Percentiles rank a stretch among this genome's conserved stretches.
Conservation (phyloP, 2,329 filamentous ascomycete species). For the Nannizzia gypsea region DNA sequence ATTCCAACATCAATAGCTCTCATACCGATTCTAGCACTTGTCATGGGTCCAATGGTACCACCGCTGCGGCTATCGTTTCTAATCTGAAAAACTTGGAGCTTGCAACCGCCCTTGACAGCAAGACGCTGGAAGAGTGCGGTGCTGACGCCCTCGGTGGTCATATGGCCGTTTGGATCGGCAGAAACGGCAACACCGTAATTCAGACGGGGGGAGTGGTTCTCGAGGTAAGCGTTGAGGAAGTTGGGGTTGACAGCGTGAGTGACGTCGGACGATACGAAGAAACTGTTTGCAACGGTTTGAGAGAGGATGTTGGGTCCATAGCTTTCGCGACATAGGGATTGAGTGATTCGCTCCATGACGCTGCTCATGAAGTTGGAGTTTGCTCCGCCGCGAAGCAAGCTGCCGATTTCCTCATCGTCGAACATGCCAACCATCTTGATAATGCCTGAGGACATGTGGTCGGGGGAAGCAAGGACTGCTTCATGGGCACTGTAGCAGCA, state of each 20-base stretch:
- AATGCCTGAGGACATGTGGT: slow-evolving; percentile 42
- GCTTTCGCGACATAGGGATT: slow-evolving; percentile 40
- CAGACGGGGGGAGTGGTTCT: slow-evolving; percentile 72
- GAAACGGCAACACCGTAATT: slow-evolving; percentile 77
- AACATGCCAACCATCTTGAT: slow-evolving; percentile 91
- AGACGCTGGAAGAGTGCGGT: slow-evolving; percentile 68
- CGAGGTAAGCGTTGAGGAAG: slow-evolving; percentile 71
- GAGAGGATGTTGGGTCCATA: slow-evolving; percentile 50
- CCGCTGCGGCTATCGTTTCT: slow-evolving; percentile 81
- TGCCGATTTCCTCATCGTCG: slow-evolving; percentile 94
- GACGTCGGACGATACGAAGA: slow-evolving; percentile 85
- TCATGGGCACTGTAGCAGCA: slow-evolving; percentile 88
- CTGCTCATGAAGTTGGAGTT: slow-evolving; percentile 75
- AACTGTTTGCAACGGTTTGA: slow-evolving; percentile 81
- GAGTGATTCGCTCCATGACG: slow-evolving; percentile 69
- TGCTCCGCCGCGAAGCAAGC: slow-evolving; percentile 78
- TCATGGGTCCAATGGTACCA: slow-evolving; percentile 89
- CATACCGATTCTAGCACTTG: slow-evolving; percentile 69
- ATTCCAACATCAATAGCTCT: slow-evolving; percentile 78
- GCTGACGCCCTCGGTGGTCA: slow-evolving; percentile 86
- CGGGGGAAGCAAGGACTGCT: slow-evolving; percentile 59
- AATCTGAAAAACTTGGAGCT: slow-evolving; percentile 84
- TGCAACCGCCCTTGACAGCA: slow-evolving; percentile 59
- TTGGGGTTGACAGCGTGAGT: slow-evolving; percentile 92
- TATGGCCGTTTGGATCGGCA: slow-evolving; percentile 81